Conservation (phyloP, 352 stramenopile species). For the Pythium apleroticum region DNA sequence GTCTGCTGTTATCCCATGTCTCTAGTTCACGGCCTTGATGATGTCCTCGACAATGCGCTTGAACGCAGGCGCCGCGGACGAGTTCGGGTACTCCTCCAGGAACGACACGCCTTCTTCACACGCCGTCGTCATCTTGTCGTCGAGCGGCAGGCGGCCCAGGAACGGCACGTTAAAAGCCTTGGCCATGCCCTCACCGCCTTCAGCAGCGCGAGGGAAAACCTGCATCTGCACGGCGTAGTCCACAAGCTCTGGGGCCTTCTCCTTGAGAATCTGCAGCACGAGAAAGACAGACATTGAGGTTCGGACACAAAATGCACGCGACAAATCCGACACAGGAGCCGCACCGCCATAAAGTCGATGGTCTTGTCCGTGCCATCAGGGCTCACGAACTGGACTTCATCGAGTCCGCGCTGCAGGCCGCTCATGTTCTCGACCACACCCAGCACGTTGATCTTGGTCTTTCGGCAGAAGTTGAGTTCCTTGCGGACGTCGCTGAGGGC, state of each 20-base stretch:
- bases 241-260: conserved; percentile 84
- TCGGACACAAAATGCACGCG: background rate
- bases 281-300: background rate
- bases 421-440: conserved; percentile 99
- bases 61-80: conserved; percentile 69
- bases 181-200: conserved; percentile 94
- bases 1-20: conserved; percentile 13
- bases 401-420: conserved; percentile 83
- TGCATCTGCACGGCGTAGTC: conserved; percentile 80
- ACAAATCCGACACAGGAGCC: conserved; percentile 2
- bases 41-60: conserved; percentile 73
- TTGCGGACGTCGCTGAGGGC: conserved; percentile 99
- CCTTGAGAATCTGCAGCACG: conserved; percentile 60
- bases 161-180: conserved; percentile 96
- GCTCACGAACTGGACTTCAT: conserved; percentile 67
- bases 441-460: conserved; percentile 88
- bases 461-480: conserved; percentile 99
- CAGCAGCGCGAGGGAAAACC: conserved; percentile 88
- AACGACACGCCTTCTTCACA: conserved; percentile 96
- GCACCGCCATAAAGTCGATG: conserved; percentile 55
- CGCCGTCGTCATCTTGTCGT: conserved; percentile 95
- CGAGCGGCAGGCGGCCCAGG: conserved; percentile 95
- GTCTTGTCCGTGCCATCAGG: conserved; percentile 60
- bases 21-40: conserved; percentile 52
- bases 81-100: conserved; percentile 86